These are phyloP conservation scores for Bassia scoparia DNA, from an alignment of 148 eudicot genomes.

Conservation along the genomic window DNA sequence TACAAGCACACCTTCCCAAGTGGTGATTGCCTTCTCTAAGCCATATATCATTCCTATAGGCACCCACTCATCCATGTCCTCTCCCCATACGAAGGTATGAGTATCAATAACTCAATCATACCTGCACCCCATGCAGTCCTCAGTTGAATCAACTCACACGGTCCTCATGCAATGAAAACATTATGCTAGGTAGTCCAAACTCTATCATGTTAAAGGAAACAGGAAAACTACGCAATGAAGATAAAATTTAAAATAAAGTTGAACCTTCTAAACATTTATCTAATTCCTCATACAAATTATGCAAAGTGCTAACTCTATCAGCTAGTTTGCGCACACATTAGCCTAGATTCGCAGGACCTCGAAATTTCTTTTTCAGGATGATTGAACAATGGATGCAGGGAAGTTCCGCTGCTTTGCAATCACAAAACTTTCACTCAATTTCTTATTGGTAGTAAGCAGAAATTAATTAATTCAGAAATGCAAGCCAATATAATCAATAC, in stretches of 20 bases:
- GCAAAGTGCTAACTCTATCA: too few species aligned
- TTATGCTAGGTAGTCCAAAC: neutral
- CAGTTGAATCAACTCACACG: conserved; percentile 80
- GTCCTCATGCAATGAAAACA: conserved; percentile 87
- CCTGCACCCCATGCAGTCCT: conserved; percentile 95
- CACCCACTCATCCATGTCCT: conserved; percentile 98
- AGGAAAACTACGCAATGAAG: neutral
- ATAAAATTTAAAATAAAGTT: neutral
- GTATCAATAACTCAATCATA: conserved; percentile 79
- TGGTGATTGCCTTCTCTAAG: conserved; percentile 73
- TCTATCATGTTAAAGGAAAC: too few species aligned
- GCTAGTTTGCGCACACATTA: too few species aligned
- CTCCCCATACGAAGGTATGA: conserved; percentile 88
- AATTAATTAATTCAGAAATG: too few species aligned
- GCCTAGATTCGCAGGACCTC: too few species aligned
- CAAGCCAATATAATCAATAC: too few species aligned
- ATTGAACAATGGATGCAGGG: too few species aligned
- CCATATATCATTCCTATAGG: conserved; percentile 94
- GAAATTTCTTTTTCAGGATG: too few species aligned
- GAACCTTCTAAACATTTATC: neutral
- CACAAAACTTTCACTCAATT: too few species aligned
- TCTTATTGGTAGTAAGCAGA: too few species aligned
- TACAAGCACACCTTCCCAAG: conserved; percentile 79
- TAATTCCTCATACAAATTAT: too few species aligned
- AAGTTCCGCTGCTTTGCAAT: too few species aligned